A percentile compares a stretch with the other conserved stretches of the same genome.
These are phyloP conservation scores for Tulasnella sp. DNA, from an alignment of 768 basidiomycete species.

Conservation along the genomic window DNA sequence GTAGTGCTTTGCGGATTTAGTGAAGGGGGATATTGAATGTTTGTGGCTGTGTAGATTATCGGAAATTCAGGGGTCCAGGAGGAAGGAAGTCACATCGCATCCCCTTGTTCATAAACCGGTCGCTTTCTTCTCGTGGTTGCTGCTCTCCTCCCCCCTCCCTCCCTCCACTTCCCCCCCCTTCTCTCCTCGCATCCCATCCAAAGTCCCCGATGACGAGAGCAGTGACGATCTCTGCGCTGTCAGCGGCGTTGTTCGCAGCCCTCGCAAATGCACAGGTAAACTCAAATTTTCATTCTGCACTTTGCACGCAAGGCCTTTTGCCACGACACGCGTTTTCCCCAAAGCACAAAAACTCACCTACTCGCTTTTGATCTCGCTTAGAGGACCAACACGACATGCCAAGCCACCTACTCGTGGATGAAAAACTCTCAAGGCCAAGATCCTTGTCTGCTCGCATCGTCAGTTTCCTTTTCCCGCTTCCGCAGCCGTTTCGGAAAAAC, in stretches of 20 bases:
- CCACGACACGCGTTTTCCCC: background rate
- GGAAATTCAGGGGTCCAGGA: background rate
- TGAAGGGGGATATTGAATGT: background rate
- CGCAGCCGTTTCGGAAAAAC: background rate
- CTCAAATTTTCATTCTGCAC: background rate
- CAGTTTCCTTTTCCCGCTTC: background rate
- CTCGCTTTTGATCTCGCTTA: background rate
- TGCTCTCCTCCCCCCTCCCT: background rate
- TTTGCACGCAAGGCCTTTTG: background rate
- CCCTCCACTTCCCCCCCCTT: background rate
- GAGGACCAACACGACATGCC: background rate
- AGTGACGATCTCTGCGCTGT: background rate
- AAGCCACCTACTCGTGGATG: background rate
- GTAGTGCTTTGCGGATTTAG: background rate
- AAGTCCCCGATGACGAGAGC: background rate
- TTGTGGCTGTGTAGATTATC: background rate
- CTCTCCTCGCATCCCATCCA: background rate
- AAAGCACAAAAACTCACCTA: background rate
- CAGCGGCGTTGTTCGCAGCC: background rate
- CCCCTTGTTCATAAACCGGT: background rate
- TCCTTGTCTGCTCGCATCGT: background rate
- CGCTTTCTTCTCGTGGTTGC: background rate
- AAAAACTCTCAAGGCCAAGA: background rate
- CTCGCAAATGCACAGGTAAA: background rate
- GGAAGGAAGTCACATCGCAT: background rate